Evolutionary conservation across 2,329 filamentous ascomycete genomes (phyloP).

Genomic region (Exserohilum rostratum): DNA sequence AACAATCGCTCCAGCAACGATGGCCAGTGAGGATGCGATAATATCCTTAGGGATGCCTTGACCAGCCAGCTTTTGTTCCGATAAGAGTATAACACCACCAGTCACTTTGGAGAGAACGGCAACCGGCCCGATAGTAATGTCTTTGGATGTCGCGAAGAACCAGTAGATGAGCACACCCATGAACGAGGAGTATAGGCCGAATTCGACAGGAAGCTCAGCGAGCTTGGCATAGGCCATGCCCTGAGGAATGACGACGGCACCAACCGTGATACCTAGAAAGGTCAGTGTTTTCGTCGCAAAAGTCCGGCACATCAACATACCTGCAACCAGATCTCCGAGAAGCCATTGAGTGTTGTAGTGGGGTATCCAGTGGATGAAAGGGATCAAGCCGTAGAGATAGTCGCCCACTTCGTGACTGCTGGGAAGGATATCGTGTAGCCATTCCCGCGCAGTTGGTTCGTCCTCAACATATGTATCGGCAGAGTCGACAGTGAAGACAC

Average conservation of each 20-base stretch:
- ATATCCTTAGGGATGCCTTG: slow-evolving; percentile 51
- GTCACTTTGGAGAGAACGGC: slow-evolving; percentile 92
- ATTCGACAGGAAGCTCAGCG: slow-evolving; percentile 77
- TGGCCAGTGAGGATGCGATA: slow-evolving; percentile 65
- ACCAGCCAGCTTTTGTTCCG: slow-evolving; percentile 56
- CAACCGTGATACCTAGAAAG: slow-evolving; percentile 69
- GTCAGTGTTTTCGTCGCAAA: slow-evolving; percentile 11
- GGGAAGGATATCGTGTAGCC: slow-evolving; percentile 70
- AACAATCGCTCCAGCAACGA: slow-evolving; percentile 82
- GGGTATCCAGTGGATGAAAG: slow-evolving; percentile 86
- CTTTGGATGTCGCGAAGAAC: slow-evolving; percentile 98
- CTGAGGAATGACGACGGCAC: slow-evolving; percentile 85
- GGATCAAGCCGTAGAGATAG: slow-evolving; percentile 79
- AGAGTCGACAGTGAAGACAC: slow-evolving; percentile 74
- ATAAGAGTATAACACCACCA: slow-evolving; percentile 75
- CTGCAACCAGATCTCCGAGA: slow-evolving; percentile 85
- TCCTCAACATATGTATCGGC: slow-evolving; percentile 81
- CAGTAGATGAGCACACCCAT: slow-evolving; percentile 96
- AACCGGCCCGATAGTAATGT: slow-evolving; percentile 96
- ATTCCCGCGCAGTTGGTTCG: slow-evolving; percentile 77
- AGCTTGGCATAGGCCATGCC: slow-evolving; percentile 93
- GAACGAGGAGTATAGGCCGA: slow-evolving; percentile 92
- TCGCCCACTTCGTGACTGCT: slow-evolving; percentile 57
- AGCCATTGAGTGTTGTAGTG: slow-evolving; percentile 92
- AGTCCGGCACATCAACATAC: slow-evolving; percentile 54